A percentile compares a stretch with the other conserved stretches of the same genome.
phyloP scores from a whole-genome alignment of 768 basidiomycete genomes.

The Panaeolus cyanescens region DNA sequence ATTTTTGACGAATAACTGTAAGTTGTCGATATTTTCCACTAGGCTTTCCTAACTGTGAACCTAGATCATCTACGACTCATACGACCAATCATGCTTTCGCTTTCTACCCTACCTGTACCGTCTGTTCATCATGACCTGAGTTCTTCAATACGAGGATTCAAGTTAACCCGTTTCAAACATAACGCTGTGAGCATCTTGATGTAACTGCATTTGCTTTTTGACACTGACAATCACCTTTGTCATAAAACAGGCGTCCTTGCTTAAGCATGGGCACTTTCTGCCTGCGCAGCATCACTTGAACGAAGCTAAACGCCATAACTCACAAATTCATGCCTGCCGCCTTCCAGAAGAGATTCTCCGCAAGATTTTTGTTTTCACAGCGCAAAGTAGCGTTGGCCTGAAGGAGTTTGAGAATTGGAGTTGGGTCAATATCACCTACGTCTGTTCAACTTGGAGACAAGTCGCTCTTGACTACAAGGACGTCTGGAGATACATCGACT shows the following conservation, averaged over 20 bases:
- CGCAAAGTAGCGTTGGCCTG: conserved; percentile 7
- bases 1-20: not conserved
- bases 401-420: conserved; percentile 28
- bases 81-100: not conserved
- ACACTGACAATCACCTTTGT: not conserved
- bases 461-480: conserved; percentile 30
- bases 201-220: not conserved
- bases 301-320: conserved; percentile 17
- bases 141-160: conserved; percentile 2
- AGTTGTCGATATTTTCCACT: not conserved
- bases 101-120: not conserved
- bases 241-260: conserved; percentile 17
- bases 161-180: conserved; percentile 2
- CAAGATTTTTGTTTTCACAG: conserved; percentile 30
- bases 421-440: conserved; percentile 36
- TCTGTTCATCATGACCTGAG: not conserved
- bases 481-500: conserved; percentile 41
- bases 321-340: conserved; percentile 14
- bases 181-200: not conserved
- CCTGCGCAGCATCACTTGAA: conserved; percentile 13
- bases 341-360: conserved; percentile 31
- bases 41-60: not conserved
- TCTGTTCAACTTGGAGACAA: conserved; percentile 39
- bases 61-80: not conserved
- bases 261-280: conserved; percentile 21